Conservation (phyloP, 176 grass and related monocot genomes). For the Saccharum officinarum region DNA sequence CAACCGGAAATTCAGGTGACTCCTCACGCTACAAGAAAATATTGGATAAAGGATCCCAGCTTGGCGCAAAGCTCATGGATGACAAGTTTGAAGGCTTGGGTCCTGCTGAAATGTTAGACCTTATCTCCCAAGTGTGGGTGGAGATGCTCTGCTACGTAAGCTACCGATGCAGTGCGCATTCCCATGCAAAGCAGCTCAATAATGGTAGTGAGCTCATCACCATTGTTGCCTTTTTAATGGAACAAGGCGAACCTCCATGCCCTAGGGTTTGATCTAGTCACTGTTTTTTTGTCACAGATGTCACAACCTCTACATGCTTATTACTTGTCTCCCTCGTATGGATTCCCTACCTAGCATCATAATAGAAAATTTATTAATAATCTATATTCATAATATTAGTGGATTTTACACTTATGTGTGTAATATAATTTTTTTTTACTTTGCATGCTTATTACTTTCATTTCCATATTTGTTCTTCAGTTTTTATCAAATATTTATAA, state of each 20-base stretch:
- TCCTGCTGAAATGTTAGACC: background rate
- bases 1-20: background rate
- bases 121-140: background rate
- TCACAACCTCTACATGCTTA: background rate
- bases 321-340: background rate
- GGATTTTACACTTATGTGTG: too few relatives aligned
- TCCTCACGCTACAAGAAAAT: background rate
- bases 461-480: too few relatives aligned
- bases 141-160: background rate
- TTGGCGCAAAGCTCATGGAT: background rate
- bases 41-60: background rate
- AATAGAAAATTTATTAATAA: too few relatives aligned
- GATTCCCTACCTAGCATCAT: too few relatives aligned
- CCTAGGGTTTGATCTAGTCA: background rate
- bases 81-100: background rate
- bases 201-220: conserved; percentile 5
- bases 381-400: too few relatives aligned
- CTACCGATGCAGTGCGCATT: background rate
- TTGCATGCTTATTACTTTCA: too few relatives aligned
- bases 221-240: background rate
- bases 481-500: too few relatives aligned
- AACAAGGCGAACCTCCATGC: background rate
- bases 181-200: conserved; percentile 8
- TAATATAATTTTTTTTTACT: too few relatives aligned
- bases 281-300: background rate